phyloP scores from a whole-genome alignment of 2,329 filamentous ascomycete genomes.

The Calonectria naviculata region DNA sequence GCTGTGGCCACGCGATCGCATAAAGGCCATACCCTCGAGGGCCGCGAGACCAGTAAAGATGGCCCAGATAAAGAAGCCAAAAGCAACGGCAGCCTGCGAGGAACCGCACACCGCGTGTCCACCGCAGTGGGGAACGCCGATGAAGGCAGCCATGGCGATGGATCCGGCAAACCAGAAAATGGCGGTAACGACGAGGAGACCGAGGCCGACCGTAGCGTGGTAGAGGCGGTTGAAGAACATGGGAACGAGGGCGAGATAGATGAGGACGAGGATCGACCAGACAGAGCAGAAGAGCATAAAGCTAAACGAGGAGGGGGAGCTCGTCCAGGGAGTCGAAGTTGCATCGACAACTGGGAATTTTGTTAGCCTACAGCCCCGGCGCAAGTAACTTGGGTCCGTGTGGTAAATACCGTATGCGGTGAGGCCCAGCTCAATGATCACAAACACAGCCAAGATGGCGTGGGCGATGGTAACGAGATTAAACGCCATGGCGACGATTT shows the following conservation, averaged over 20 bases:
- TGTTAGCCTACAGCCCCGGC: slow-evolving; percentile 1
- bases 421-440: slow-evolving; percentile 80
- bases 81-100: slow-evolving; percentile 72
- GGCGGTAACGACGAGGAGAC: slow-evolving; percentile 77
- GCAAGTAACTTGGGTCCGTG: slow-evolving; percentile 2
- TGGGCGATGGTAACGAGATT: slow-evolving; percentile 72
- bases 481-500: slow-evolving; percentile 58
- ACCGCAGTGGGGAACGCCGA: slow-evolving; percentile 67
- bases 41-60: slow-evolving; percentile 60
- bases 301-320: slow-evolving; percentile 68
- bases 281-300: slow-evolving; percentile 85
- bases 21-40: slow-evolving; percentile 57
- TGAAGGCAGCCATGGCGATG: slow-evolving; percentile 77
- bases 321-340: slow-evolving; percentile 36
- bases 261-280: slow-evolving; percentile 79
- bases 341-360: slow-evolving; percentile 45
- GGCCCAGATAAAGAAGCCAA: slow-evolving; percentile 73
- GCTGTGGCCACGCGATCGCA: slow-evolving; percentile 52
- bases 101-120: slow-evolving; percentile 66
- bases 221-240: slow-evolving; percentile 69
- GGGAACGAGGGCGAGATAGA: slow-evolving; percentile 77
- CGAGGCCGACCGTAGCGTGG: slow-evolving; percentile 74
- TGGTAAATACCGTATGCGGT: slow-evolving; percentile 73
- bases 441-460: slow-evolving; percentile 73
- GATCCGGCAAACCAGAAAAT: slow-evolving; percentile 93